phyloP scores from a whole-genome alignment of 1,284 basidiomycete species.

The Moesziomyces sp. region DNA sequence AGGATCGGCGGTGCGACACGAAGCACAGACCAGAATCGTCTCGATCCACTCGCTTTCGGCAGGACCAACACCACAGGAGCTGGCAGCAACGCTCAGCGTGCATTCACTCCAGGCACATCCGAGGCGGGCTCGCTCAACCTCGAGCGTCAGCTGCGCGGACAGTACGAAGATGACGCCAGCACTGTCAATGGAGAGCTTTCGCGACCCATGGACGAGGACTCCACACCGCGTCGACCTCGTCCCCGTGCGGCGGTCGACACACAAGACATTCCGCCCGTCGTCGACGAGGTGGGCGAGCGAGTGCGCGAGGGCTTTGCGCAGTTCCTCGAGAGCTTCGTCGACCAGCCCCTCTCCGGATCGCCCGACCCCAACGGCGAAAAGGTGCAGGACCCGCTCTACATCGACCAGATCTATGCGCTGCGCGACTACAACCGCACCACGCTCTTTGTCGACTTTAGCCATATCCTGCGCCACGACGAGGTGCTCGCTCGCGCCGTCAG shows the following conservation, averaged over 20 bases:
- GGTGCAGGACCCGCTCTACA: slow-evolving; percentile 75
- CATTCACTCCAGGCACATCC: slow-evolving; percentile 41
- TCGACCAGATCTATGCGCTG: slow-evolving; percentile 92
- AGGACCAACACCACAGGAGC: slow-evolving; percentile 29
- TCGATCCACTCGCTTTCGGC: slow-evolving; percentile 46
- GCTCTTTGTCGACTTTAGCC: slow-evolving; percentile 93
- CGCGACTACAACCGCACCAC: slow-evolving; percentile 91
- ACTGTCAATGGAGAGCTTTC: slow-evolving; percentile 33
- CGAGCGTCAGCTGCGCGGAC: slow-evolving; percentile 36
- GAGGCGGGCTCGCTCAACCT: slow-evolving; percentile 43
- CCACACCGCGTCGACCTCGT: slow-evolving; percentile 39
- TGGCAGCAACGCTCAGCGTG: slow-evolving; percentile 27
- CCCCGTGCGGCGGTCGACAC: slow-evolving; percentile 53
- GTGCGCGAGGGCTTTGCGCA: slow-evolving; percentile 88
- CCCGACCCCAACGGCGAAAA: slow-evolving; percentile 68
- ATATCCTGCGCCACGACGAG: slow-evolving; percentile 88
- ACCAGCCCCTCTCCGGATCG: slow-evolving; percentile 72
- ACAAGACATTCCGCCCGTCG: slow-evolving; percentile 80
- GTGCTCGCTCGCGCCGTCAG: slow-evolving; percentile 91
- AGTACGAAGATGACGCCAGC: slow-evolving; percentile 40
- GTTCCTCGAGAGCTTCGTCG: slow-evolving; percentile 90
- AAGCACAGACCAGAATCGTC: slow-evolving; percentile 27
- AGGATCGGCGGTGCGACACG: slow-evolving; percentile 34
- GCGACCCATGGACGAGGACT: slow-evolving; percentile 42
- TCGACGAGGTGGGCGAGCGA: slow-evolving; percentile 90